Base-by-base conservation (phyloP, 2,329 filamentous ascomycete genomes). In the Diaporthe destruens region DNA sequence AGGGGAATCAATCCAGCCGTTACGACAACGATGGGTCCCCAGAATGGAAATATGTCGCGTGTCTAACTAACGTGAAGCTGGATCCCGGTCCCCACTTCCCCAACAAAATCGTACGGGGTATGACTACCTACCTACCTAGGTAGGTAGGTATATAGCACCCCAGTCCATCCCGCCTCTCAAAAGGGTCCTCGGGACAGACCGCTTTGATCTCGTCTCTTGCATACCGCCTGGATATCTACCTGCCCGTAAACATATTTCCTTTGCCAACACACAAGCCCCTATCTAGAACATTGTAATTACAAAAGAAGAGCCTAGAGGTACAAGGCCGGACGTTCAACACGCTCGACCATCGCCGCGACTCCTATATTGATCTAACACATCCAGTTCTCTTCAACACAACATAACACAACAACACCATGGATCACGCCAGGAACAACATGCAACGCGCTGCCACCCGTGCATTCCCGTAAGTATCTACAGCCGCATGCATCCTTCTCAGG, bases 401-500 rank as follows among this genome's bases (percentile, higher is more conserved):
- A n/a, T 39, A 29, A 55, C 25, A 56, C 59, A 39, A 39, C 20
- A 4, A 39, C n/a, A 72, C 12, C 29, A 74, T 74, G 73, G 71
- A 74, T 51, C 65, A 72, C 20, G 68, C 68, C 56, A 77, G 71
- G 34, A 70, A 73, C 55, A 42, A 47, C 34, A 54, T 72, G 44
- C 54, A 71, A 44, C 68, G 70, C 55, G 44, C 42, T 47, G 53
- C 69, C 4, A 53, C 75, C 39, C 76, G 76, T 42, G 59, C 72
- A 9, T 71, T 74, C 20, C 55, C 74, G 75, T 76, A 67, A 53
- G 74, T 72, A n/a, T n/a, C n/a, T n/a, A 69, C 44, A 25, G 25
- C 47, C n/a, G 57, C 25, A 47, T 34, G 49, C 14, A 16, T 12
- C 42, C 23, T 16, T 32, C 11, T 18, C 23, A 32, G 8, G 23